Conservation (phyloP, 108 stramenopile species). For the Bacterosira constricta region DNA sequence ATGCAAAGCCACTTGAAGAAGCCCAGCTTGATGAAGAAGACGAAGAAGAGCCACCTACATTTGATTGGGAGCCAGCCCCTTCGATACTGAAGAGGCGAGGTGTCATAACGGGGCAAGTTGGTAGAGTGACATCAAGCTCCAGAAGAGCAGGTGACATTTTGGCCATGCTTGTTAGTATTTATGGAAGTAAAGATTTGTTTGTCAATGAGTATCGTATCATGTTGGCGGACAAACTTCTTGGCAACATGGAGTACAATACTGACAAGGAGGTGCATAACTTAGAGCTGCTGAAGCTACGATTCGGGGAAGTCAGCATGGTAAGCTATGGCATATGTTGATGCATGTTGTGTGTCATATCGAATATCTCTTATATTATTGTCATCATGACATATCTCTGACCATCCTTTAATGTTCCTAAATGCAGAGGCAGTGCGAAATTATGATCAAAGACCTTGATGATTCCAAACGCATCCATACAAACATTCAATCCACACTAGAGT, state of each 20-base stretch:
- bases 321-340: too few relatives aligned
- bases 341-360: too few relatives aligned
- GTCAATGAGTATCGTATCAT: conserved; percentile 96
- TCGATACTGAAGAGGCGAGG: conserved; percentile 66
- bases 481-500: conserved; percentile 64
- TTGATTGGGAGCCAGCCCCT: conserved; percentile 82
- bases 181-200: conserved; percentile 97
- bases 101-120: conserved; percentile 46
- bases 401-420: too few relatives aligned
- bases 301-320: conserved; percentile 95
- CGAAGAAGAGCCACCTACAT: conserved; percentile 70
- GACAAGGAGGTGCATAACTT: conserved; percentile 94
- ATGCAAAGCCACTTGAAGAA: conserved; percentile 81
- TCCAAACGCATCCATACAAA: conserved; percentile 90
- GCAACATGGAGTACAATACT: conserved; percentile 86
- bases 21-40: conserved; percentile 63
- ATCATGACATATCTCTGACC: too few relatives aligned
- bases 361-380: too few relatives aligned
- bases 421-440: conserved; percentile 95
- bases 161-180: conserved; percentile 96
- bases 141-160: conserved; percentile 82
- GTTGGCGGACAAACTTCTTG: conserved; percentile 95
- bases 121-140: conserved; percentile 37
- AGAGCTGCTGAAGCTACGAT: conserved; percentile 95
- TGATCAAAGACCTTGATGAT: conserved; percentile 97